Percentiles rank a stretch among this genome's conserved stretches.
phyloP scores from a whole-genome alignment of 306 rosid genomes.

The Ormosia semicastrata region DNA sequence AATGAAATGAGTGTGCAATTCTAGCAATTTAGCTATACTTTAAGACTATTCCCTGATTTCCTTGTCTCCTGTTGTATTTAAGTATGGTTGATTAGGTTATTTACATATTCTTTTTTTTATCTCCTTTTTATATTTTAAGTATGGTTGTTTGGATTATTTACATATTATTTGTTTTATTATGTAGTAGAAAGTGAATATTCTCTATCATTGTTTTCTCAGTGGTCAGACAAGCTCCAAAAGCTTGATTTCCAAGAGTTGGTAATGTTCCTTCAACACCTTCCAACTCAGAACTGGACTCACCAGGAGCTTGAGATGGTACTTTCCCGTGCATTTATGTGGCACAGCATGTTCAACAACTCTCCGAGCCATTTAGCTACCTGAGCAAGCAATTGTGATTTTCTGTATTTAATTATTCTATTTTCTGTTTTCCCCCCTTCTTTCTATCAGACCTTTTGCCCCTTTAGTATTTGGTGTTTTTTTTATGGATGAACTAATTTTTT shows the following conservation, averaged over 20 bases:
- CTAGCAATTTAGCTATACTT: neutral
- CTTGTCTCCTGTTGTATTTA: neutral
- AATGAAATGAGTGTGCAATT: neutral
- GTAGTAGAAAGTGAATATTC: conserved; percentile 10
- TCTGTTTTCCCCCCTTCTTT: neutral
- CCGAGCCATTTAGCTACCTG: conserved; percentile 90
- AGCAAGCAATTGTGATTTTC: conserved; percentile 24
- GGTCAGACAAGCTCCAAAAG: conserved; percentile 88
- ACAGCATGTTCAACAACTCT: conserved; percentile 93
- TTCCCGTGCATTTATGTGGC: conserved; percentile 98
- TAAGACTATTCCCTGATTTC: neutral
- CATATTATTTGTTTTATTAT: neutral
- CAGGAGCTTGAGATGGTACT: conserved; percentile 98
- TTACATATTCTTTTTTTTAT: neutral
- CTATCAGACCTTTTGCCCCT: neutral
- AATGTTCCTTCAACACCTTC: conserved; percentile 98
- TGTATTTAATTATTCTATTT: conserved; percentile 14
- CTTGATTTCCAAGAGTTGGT: conserved; percentile 97
- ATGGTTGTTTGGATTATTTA: neutral
- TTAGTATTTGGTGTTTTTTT: conserved; percentile 14
- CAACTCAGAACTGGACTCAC: conserved; percentile 85
- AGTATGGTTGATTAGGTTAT: neutral
- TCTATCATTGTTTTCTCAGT: conserved; percentile 48
- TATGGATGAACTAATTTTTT: neutral
- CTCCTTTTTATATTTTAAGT: neutral